These are phyloP conservation scores for Trifolium subterraneum DNA, from an alignment of 306 rosid species.

Conservation along the genomic window DNA sequence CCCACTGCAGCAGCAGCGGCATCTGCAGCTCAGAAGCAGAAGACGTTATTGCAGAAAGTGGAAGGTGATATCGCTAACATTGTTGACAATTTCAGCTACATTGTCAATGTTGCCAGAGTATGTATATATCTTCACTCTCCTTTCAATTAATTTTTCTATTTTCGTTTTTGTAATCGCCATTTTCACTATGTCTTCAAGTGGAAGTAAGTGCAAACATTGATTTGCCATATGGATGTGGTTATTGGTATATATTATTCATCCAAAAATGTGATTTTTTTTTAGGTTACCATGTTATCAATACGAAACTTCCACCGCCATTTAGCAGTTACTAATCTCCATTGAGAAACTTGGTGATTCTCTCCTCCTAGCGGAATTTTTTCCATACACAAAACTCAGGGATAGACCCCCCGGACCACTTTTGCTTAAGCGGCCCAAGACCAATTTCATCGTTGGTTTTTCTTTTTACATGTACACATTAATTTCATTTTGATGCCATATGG, in stretches of 20 bases:
- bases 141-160: too few relatives aligned
- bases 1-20: constrained; percentile 58
- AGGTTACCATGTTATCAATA: too few relatives aligned
- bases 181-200: constrained; percentile 2
- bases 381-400: too few relatives aligned
- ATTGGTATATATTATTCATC: background rate
- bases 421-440: too few relatives aligned
- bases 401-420: too few relatives aligned
- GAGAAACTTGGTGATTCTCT: too few relatives aligned
- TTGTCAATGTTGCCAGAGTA: constrained; percentile 86
- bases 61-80: constrained; percentile 70
- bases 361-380: too few relatives aligned
- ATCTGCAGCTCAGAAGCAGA: constrained; percentile 80
- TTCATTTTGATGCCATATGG: background rate
- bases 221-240: too few relatives aligned
- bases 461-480: background rate
- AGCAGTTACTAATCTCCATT: too few relatives aligned
- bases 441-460: background rate
- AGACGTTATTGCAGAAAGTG: constrained; percentile 69
- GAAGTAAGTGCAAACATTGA: background rate
- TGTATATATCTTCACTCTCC: background rate
- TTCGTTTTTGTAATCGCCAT: constrained; percentile 1
- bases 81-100: constrained; percentile 87
- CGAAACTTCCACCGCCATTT: too few relatives aligned
- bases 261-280: background rate